Percentiles rank a stretch among this genome's conserved stretches.
Conservation (phyloP, 1,284 basidiomycete genomes). For the Marasmius fiardii region DNA sequence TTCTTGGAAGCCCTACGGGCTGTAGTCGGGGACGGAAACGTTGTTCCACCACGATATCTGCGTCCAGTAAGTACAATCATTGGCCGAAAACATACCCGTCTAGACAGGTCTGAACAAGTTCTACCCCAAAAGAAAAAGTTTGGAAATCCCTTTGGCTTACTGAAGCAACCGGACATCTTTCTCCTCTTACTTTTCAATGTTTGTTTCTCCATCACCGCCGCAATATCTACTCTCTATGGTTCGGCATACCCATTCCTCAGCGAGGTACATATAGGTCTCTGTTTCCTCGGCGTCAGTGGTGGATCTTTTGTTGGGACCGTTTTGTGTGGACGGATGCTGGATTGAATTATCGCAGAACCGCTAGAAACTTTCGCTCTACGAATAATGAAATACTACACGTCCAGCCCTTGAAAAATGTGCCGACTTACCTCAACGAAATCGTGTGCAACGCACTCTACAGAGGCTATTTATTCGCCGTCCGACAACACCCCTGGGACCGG, state of each 20-base stretch:
- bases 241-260: slow-evolving; percentile 56
- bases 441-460: no score
- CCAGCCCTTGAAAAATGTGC: background rate
- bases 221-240: slow-evolving; percentile 62
- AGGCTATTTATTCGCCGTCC: no score
- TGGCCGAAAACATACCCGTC: slow-evolving; percentile 28
- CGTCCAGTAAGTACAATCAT: slow-evolving; percentile 56
- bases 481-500: no score
- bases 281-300: slow-evolving; percentile 59
- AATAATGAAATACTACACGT: no score
- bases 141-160: slow-evolving; percentile 57
- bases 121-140: slow-evolving; percentile 24
- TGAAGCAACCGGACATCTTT: slow-evolving; percentile 58
- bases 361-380: slow-evolving; percentile 33
- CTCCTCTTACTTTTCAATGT: slow-evolving; percentile 61
- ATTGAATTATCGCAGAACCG: slow-evolving; percentile 47
- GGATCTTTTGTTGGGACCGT: slow-evolving; percentile 43
- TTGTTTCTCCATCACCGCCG: slow-evolving; percentile 63
- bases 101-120: background rate
- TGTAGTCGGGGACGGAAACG: slow-evolving; percentile 58
- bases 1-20: slow-evolving; percentile 62
- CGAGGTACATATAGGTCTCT: slow-evolving; percentile 65
- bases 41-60: slow-evolving; percentile 42
- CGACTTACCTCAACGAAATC: no score
- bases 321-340: slow-evolving; percentile 49